Evolutionary conservation across 73 alveolate species (phyloP).

Genomic region (Paramecium tetraurelia): DNA sequence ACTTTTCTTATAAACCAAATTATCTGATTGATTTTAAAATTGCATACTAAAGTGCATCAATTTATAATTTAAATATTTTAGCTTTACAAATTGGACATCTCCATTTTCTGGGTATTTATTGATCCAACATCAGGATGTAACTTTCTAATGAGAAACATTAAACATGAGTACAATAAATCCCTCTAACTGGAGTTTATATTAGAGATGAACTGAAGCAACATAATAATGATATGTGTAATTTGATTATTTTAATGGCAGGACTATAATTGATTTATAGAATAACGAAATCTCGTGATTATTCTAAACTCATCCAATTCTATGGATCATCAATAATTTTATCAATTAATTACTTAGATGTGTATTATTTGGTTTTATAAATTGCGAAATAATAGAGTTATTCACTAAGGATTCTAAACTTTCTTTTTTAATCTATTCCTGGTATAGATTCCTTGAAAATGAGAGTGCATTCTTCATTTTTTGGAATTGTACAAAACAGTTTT

Average conservation of each 20-base stretch:
- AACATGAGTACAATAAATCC: background rate
- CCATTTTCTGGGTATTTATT: background rate
- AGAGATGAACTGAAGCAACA: background rate
- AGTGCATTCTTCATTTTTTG: background rate
- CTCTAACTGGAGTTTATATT: conserved; percentile 37
- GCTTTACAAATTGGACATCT: conserved; percentile 28
- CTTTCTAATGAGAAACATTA: conserved; percentile 14
- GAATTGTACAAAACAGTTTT: background rate
- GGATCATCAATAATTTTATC: background rate
- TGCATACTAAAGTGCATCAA: background rate
- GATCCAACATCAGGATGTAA: background rate
- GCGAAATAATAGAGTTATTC: background rate
- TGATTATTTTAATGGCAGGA: background rate
- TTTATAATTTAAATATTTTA: background rate
- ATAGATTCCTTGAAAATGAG: background rate
- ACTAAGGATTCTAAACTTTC: background rate
- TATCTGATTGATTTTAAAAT: background rate
- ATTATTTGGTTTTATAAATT: background rate
- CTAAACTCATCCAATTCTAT: conserved; percentile 44
- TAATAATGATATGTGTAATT: background rate
- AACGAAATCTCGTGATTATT: background rate
- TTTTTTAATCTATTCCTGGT: background rate
- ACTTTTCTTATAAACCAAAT: background rate
- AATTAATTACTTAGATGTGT: background rate
- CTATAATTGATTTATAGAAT: background rate